Evolutionary conservation across 768 basidiomycete genomes (phyloP), one percentile per base, ranked within the genome.

Genomic region (Leccinum pellstonianum): DNA sequence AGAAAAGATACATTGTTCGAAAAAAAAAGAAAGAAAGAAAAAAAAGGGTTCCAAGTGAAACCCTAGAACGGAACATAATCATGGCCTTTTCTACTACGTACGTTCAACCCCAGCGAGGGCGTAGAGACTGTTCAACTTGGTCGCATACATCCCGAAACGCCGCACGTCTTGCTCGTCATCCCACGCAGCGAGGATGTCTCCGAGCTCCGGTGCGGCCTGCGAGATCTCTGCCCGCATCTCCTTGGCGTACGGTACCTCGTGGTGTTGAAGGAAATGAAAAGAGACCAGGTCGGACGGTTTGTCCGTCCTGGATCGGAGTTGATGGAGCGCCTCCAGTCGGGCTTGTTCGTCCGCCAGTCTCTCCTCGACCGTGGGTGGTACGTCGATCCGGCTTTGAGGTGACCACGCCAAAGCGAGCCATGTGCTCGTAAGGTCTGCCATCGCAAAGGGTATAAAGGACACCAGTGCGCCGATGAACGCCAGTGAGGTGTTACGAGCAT

Each of bases 401-500:
- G 61, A 57, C 79, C 80, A 83, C 2, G 76, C 75, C 21, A 80
- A 68, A 1, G 80, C 66, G 43, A 84, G 74, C 79, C 79, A 83
- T 3, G 78, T 80, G 66, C 79, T 80, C n/a, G 72, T 73, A 50
- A 84, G 70, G 58, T 83, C 81, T 1, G 79, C 77, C 60, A 82
- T 71, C 4, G 73, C 73, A 64, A 83, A 83, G 3, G 82, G 82
- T 9, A 77, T 82, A 62, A 77, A 79, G 15, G 76, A 75, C 54
- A 80, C 68, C 10, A 76, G 60, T 1, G 77, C 70, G 41, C 79
- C 80, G 37, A 79, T 71, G 68, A 83, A 83, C 9, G 79, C 81
- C 3, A 84, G 70, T 0, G 77, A 70, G 1, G 81, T 76, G 56
- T 80, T 83, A 54, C 70, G 66, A 1, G 80, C 79, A 58, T 84